Evolutionary conservation across 2,329 filamentous ascomycete species (phyloP), one percentile per base, ranked within the genome.

Genomic region (Botrytis aclada): DNA sequence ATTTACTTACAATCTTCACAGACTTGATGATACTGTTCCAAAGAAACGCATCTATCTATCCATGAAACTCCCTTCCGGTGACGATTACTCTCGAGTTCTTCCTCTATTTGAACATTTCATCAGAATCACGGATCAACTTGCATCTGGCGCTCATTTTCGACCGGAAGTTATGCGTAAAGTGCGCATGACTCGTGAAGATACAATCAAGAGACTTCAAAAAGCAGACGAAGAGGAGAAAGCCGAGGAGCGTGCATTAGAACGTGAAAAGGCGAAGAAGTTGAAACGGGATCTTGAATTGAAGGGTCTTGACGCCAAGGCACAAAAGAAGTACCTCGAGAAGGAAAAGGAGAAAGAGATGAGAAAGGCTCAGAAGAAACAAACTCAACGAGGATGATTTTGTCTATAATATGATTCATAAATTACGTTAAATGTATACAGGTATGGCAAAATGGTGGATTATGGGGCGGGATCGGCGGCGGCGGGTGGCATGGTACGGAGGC

Each of bases 161-260:
- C 89, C 93, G 54, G 93, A 98, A 85, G 94, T 97, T 47, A 84
- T 92, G 81, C 93, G 93, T 82, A 97, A 97, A 86, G 87, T 99
- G 77, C 90, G 90, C 79, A 85, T 85, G 75, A 91, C 90, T 47
- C 94, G 96, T 76, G 95, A 98, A 61, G 91, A 93, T 72, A 91
- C 93, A 79, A 88, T 93, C 79, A 88, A 88, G 80, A 92, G 92
- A 84, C 90, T 99, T 80, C 90, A 92, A 82, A 94, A 93, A 83
- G 85, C 88, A 0, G 89, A 91, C 71, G 94, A 98, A 76, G 93
- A 93, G 74, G 88, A 90, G 80, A 94, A 94, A 85, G 92, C 89
- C 80, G 93, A 95, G 84, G 92, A 95, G 85, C 87, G 93, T 37
- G 88, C 90, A 64, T 78, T 86, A 32, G 91, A 94, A 84, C 87